Evolutionary conservation across 2,329 filamentous ascomycete genomes (phyloP).

Genomic region (Plectosphaerella sp.): DNA sequence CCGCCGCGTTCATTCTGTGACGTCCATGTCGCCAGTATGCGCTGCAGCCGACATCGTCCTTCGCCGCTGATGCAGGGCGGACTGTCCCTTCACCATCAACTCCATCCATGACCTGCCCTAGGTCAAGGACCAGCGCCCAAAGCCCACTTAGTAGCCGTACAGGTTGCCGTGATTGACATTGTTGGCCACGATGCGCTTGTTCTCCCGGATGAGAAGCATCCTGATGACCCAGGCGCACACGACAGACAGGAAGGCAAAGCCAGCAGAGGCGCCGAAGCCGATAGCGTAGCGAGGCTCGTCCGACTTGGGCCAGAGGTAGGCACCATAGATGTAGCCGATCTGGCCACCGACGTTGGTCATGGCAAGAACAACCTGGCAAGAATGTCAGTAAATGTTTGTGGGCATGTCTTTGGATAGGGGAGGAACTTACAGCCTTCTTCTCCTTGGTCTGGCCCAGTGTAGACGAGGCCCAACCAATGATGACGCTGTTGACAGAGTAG

Average conservation of each 20-base stretch:
- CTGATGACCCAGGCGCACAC: conserved; percentile 37
- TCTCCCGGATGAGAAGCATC: conserved; percentile 32
- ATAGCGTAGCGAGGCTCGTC: conserved; percentile 41
- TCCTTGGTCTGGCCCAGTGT: conserved; percentile 43
- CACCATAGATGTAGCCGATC: conserved; percentile 45
- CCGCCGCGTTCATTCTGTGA: too few relatives aligned
- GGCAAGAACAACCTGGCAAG: conserved; percentile 28
- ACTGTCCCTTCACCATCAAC: too few relatives aligned
- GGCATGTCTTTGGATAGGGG: not conserved
- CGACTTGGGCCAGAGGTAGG: conserved; percentile 42
- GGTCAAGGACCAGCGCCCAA: too few relatives aligned
- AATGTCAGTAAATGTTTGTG: not conserved
- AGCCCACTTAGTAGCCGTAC: conserved; percentile 28
- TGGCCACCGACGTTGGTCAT: conserved; percentile 43
- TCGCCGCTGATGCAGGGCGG: too few relatives aligned
- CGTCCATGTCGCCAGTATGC: too few relatives aligned
- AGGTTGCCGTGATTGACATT: conserved; percentile 27
- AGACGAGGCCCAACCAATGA: conserved; percentile 37
- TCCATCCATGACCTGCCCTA: too few relatives aligned
- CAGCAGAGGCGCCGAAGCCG: conserved; percentile 37
- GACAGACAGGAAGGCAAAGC: conserved; percentile 31
- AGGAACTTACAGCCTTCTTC: conserved; percentile 35
- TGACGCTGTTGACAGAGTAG: conserved; percentile 36
- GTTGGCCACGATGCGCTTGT: conserved; percentile 30
- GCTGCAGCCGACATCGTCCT: too few relatives aligned